phyloP scores from a whole-genome alignment of 352 stramenopile genomes.

The Thalassiosira mediterranea region DNA sequence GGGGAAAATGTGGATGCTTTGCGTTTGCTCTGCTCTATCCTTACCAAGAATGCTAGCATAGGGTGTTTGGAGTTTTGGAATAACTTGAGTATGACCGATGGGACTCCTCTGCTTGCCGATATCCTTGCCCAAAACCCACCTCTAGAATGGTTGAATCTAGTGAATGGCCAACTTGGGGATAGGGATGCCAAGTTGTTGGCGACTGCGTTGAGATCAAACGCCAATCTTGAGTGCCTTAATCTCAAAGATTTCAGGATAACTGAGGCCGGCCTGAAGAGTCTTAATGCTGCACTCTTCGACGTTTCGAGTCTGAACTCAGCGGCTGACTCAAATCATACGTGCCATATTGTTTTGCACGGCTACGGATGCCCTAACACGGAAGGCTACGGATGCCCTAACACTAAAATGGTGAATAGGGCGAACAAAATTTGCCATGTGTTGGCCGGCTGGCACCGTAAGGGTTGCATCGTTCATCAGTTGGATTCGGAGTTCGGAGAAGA shows the following conservation, averaged over 20 bases:
- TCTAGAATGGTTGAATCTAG: conserved; percentile 11
- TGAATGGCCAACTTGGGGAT: conserved; percentile 7
- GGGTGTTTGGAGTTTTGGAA: no score
- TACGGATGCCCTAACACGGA: not conserved
- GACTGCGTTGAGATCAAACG: conserved; percentile 7
- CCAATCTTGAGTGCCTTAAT: conserved; percentile 8
- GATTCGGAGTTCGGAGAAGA: not conserved
- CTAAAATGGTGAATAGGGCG: not conserved
- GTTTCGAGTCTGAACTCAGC: conserved; percentile 11
- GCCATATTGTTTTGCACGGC: not conserved
- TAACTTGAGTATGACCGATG: no score
- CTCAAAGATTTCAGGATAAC: conserved; percentile 12
- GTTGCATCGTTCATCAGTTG: not conserved
- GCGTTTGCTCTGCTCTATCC: no score
- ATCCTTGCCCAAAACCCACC: conserved; percentile 1
- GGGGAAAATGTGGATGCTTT: no score
- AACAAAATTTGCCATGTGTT: not conserved
- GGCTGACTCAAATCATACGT: conserved; percentile 4
- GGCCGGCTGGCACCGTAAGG: not conserved
- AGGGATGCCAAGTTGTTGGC: conserved; percentile 1
- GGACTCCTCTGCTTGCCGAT: no score
- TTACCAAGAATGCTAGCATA: no score
- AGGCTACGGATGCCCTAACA: not conserved
- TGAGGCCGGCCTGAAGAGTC: conserved; percentile 1
- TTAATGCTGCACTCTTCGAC: conserved; percentile 11